Percentiles rank a stretch among this genome's conserved stretches.
phyloP scores from a whole-genome alignment of 495 filamentous ascomycete genomes.

The Tuber calosporum region DNA sequence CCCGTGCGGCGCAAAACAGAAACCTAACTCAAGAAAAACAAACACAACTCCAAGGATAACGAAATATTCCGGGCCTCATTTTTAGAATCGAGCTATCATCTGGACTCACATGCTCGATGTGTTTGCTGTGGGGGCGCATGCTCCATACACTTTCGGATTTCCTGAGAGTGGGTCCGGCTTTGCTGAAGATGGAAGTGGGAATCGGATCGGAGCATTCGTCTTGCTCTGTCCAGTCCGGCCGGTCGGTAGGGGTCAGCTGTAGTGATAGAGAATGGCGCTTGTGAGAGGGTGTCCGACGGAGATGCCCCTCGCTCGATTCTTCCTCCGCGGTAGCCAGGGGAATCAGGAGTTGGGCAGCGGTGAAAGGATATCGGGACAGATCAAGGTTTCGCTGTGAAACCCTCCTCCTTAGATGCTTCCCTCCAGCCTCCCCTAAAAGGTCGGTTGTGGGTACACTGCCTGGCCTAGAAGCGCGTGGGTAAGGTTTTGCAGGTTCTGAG shows the following conservation, averaged over 20 bases:
- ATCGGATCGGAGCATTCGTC: conserved; percentile 19
- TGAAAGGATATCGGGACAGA: conserved; percentile 11
- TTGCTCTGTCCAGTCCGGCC: conserved; percentile 28
- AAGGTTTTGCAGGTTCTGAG: not conserved
- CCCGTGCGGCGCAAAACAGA: not conserved
- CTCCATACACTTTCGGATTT: conserved; percentile 11
- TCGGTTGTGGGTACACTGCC: not conserved
- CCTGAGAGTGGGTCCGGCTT: conserved; percentile 10
- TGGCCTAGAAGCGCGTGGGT: not conserved
- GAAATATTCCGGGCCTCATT: conserved; percentile 8
- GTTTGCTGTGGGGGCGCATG: not conserved
- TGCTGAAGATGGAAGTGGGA: conserved; percentile 12
- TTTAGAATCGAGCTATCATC: conserved; percentile 5
- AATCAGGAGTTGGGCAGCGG: not conserved
- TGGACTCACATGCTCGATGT: not conserved
- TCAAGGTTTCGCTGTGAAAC: conserved; percentile 7
- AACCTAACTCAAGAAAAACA: conserved; percentile 17
- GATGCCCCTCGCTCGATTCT: not conserved
- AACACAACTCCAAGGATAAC: conserved; percentile 15
- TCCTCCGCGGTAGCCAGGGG: not conserved
- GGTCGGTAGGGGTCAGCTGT: conserved; percentile 7
- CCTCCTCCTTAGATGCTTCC: conserved; percentile 7
- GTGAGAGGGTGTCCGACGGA: conserved; percentile 1
- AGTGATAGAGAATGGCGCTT: conserved; percentile 7
- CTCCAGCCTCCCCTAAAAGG: not conserved